These are phyloP conservation scores for Tephrocybe sp. DNA, from an alignment of 768 basidiomycete species.

Conservation along the genomic window DNA sequence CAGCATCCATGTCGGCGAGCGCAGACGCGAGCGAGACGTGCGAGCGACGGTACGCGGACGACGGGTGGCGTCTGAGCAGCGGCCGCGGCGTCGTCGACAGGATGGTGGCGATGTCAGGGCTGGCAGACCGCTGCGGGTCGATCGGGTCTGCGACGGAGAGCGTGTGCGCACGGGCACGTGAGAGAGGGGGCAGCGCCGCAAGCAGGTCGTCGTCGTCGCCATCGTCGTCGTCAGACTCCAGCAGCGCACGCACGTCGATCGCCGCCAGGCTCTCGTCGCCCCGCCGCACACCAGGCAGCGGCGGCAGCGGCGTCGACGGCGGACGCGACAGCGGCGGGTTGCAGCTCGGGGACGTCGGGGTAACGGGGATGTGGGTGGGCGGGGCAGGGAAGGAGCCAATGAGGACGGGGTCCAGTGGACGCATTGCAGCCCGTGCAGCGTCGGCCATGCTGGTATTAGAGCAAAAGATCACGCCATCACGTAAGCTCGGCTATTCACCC, in stretches of 20 bases:
- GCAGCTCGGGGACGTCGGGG: slow-evolving; percentile 22
- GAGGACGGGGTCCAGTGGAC: slow-evolving; percentile 19
- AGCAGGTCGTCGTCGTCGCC: slow-evolving; percentile 5
- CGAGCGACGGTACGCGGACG: neutral
- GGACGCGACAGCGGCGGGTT: slow-evolving; percentile 63
- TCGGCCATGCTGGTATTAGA: no score
- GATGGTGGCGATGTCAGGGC: slow-evolving; percentile 26
- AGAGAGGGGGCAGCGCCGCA: slow-evolving; percentile 3
- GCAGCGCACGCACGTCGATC: slow-evolving; percentile 35
- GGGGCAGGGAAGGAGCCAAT: slow-evolving; percentile 42
- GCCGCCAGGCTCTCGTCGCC: slow-evolving; percentile 29
- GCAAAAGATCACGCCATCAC: no score
- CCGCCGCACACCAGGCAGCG: slow-evolving; percentile 63
- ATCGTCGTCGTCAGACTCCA: slow-evolving; percentile 18
- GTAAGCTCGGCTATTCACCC: no score
- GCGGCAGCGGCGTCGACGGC: slow-evolving; percentile 60
- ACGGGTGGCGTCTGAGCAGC: neutral
- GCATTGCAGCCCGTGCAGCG: no score
- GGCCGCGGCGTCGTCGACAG: slow-evolving; percentile 24
- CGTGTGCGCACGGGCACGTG: neutral
- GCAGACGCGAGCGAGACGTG: neutral
- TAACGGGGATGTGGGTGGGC: slow-evolving; percentile 40
- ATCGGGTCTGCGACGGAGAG: neutral
- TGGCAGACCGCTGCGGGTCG: slow-evolving; percentile 8
- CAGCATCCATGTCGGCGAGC: neutral